Conservation (phyloP, 768 basidiomycete genomes). For the Inosperma sp. region DNA sequence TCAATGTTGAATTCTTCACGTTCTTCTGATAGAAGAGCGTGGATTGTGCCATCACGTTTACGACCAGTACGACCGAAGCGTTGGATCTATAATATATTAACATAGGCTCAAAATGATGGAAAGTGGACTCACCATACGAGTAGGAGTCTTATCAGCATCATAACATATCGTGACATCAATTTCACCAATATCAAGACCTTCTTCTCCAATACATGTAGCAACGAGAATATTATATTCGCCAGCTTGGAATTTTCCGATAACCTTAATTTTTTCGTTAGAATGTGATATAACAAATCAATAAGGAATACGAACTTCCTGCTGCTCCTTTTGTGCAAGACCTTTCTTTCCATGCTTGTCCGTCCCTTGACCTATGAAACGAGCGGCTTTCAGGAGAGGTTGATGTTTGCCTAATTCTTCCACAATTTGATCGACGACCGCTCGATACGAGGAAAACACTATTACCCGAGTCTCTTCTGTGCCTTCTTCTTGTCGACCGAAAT, state of each 20-base stretch:
- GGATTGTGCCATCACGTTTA: slow-evolving; percentile 83
- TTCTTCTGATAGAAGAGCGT: slow-evolving; percentile 84
- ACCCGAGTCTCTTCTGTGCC: slow-evolving; percentile 60
- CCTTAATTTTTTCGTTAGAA: slow-evolving; percentile 40
- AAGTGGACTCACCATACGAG: slow-evolving; percentile 73
- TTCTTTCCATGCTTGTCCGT: slow-evolving; percentile 80
- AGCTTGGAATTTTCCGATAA: slow-evolving; percentile 80
- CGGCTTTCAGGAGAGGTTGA: slow-evolving; percentile 72
- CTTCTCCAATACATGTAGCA: slow-evolving; percentile 95
- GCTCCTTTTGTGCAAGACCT: slow-evolving; percentile 88
- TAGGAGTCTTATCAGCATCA: slow-evolving; percentile 93
- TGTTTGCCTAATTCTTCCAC: slow-evolving; percentile 75
- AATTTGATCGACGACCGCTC: slow-evolving; percentile 89
- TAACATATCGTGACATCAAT: slow-evolving; percentile 96
- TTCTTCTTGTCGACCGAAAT: slow-evolving; percentile 49
- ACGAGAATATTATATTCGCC: slow-evolving; percentile 91
- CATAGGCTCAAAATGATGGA: slow-evolving; percentile 5
- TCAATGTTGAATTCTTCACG: slow-evolving; percentile 91
- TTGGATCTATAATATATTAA: slow-evolving; percentile 62
- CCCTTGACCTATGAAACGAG: slow-evolving; percentile 88
- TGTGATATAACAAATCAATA: background rate
- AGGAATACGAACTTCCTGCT: slow-evolving; percentile 61
- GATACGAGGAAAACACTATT: slow-evolving; percentile 93
- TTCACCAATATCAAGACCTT: slow-evolving; percentile 97
- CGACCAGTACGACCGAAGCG: slow-evolving; percentile 94